Evolutionary conservation across 768 basidiomycete genomes (phyloP).

Genomic region (Mrakia gelida): DNA sequence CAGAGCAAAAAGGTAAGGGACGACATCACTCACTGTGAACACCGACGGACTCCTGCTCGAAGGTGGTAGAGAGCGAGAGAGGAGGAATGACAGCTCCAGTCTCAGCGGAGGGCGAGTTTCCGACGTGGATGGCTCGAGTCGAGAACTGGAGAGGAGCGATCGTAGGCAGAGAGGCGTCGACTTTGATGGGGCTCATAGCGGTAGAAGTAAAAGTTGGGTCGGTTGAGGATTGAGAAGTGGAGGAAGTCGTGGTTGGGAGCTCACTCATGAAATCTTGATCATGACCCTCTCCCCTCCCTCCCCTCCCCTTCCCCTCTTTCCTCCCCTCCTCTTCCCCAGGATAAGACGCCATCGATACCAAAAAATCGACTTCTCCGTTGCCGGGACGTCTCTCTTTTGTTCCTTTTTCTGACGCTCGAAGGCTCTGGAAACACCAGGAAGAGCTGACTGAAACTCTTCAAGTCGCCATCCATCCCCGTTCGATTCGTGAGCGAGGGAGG

Average conservation of each 20-base stretch:
- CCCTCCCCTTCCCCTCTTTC: background rate
- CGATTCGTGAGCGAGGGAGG: no score
- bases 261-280: no score
- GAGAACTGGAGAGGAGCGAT: constrained; percentile 6
- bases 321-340: background rate
- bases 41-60: constrained; percentile 58
- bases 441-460: no score
- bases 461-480: no score
- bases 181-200: constrained; percentile 3
- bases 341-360: background rate
- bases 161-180: background rate
- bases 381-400: background rate
- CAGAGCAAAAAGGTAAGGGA: background rate
- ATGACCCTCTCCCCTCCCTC: no score
- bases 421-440: no score
- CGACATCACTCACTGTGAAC: background rate
- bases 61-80: constrained; percentile 90
- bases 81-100: constrained; percentile 84
- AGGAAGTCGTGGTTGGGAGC: no score
- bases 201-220: background rate
- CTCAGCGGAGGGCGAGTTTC: constrained; percentile 55
- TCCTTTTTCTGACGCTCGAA: no score
- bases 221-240: background rate
- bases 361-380: background rate
- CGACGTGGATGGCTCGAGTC: constrained; percentile 22